A percentile compares a stretch with the other conserved stretches of the same genome.
Evolutionary conservation across 768 basidiomycete species (phyloP).

Genomic region (Pisolithus microcarpus): DNA sequence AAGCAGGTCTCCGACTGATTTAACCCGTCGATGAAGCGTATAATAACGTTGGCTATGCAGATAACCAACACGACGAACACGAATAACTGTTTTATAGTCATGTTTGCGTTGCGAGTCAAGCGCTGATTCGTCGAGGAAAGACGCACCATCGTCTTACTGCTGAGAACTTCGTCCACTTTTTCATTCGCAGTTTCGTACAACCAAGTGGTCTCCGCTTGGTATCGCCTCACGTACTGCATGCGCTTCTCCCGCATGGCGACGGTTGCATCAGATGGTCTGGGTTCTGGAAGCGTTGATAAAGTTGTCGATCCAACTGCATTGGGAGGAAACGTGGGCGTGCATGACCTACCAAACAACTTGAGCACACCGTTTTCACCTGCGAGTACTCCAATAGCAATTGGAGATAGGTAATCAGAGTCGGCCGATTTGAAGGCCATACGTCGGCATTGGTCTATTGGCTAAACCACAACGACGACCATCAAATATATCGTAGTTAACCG

Average conservation of each 20-base stretch:
- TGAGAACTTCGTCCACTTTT: not conserved
- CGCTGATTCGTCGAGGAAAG: not conserved
- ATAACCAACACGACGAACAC: not conserved
- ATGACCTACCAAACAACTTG: slow-evolving; percentile 20
- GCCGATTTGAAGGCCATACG: slow-evolving; percentile 13
- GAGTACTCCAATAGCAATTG: slow-evolving; percentile 21
- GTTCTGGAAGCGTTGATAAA: slow-evolving; percentile 12
- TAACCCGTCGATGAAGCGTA: not conserved
- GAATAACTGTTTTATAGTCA: not conserved
- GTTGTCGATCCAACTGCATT: too few species aligned
- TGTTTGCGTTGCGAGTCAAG: not conserved
- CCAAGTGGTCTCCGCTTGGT: not conserved
- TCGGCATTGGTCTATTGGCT: slow-evolving; percentile 19
- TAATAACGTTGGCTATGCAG: not conserved
- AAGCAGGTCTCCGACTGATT: not conserved
- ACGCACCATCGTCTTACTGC: not conserved
- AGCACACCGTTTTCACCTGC: slow-evolving; percentile 19
- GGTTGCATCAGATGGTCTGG: slow-evolving; percentile 19
- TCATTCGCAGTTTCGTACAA: not conserved
- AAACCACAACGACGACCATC: not conserved
- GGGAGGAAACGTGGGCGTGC: not conserved
- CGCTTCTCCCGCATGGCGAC: slow-evolving; percentile 17
- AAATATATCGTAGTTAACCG: not conserved
- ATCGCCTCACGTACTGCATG: slow-evolving; percentile 17
- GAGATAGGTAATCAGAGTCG: slow-evolving; percentile 20